Evolutionary conservation across 495 filamentous ascomycete genomes (phyloP).

Genomic region (Staphylotrichum longicolle): DNA sequence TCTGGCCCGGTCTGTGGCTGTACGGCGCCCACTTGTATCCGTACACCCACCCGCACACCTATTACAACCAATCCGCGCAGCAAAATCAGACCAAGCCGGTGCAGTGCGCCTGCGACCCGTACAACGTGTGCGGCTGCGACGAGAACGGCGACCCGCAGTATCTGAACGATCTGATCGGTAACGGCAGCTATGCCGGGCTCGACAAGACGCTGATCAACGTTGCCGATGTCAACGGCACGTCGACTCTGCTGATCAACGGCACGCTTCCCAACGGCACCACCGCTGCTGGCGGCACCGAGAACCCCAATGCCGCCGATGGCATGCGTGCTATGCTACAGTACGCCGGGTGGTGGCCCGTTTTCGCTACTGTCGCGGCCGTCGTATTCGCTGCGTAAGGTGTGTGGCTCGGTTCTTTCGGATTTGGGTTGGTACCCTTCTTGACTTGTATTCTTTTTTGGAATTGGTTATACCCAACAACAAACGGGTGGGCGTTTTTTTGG

Average conservation of each 20-base stretch:
- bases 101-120: slow-evolving; percentile 68
- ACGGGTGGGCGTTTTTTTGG: too few species aligned
- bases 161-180: slow-evolving; percentile 60
- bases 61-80: slow-evolving; percentile 54
- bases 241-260: slow-evolving; percentile 78
- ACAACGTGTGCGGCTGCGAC: slow-evolving; percentile 78
- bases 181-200: slow-evolving; percentile 55
- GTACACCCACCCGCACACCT: slow-evolving; percentile 60
- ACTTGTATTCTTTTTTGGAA: neutral
- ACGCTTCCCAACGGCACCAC: slow-evolving; percentile 84
- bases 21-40: slow-evolving; percentile 69
- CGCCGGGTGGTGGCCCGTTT: slow-evolving; percentile 59
- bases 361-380: slow-evolving; percentile 55
- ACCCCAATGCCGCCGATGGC: slow-evolving; percentile 36
- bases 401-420: neutral
- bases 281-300: slow-evolving; percentile 54
- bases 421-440: neutral
- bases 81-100: slow-evolving; percentile 71
- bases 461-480: slow-evolving; percentile 8
- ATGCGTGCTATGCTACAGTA: slow-evolving; percentile 42
- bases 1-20: slow-evolving; percentile 57
- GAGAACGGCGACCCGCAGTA: slow-evolving; percentile 52
- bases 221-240: slow-evolving; percentile 68
- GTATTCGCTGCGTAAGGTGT: slow-evolving; percentile 43
- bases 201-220: slow-evolving; percentile 66